These are phyloP conservation scores for Immersiella caudata DNA, from an alignment of 495 filamentous ascomycete genomes.

Conservation along the genomic window DNA sequence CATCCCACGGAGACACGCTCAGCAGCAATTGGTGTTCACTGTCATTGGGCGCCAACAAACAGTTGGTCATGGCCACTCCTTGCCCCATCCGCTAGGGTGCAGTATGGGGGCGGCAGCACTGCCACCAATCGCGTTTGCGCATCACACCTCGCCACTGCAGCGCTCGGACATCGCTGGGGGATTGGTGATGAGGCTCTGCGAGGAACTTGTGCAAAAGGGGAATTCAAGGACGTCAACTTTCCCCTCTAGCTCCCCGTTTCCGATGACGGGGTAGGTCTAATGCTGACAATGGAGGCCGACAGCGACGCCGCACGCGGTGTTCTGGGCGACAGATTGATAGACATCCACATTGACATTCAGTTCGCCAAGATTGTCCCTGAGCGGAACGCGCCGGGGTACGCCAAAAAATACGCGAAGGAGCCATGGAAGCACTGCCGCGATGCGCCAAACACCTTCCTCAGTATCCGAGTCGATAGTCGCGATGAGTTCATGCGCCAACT, in stretches of 20 bases:
- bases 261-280: neutral
- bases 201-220: neutral
- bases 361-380: conserved; percentile 67
- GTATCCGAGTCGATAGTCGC: neutral
- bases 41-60: too few relatives aligned
- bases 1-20: too few relatives aligned
- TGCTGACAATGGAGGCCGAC: neutral
- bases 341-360: conserved; percentile 47
- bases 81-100: too few relatives aligned
- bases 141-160: neutral
- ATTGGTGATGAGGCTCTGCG: neutral
- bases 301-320: neutral
- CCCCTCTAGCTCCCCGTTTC: neutral
- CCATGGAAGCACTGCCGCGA: neutral
- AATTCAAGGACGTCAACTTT: neutral
- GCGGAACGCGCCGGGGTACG: neutral
- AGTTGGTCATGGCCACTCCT: too few relatives aligned
- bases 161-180: neutral
- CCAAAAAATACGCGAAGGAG: neutral
- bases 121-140: neutral
- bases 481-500: neutral
- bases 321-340: neutral
- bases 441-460: neutral
- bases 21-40: too few relatives aligned
- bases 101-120: too few relatives aligned